Evolutionary conservation across 2,329 filamentous ascomycete species (phyloP), one percentile per base, ranked within the genome.

Genomic region (Diaporthe sp.): DNA sequence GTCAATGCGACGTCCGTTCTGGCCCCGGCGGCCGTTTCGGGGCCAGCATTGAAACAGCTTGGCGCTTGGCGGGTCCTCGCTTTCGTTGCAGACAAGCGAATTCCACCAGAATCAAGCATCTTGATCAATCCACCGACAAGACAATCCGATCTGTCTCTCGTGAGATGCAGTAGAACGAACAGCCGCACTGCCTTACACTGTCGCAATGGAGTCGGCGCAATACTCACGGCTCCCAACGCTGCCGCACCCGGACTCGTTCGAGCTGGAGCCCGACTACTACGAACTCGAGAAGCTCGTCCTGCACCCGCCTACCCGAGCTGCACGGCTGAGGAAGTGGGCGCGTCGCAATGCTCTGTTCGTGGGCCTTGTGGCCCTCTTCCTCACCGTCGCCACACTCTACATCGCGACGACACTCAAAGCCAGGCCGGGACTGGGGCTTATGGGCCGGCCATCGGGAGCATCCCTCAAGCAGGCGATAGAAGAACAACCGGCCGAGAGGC

Each of bases 211-310:
- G 57, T 76, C 75, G 47, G 39, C 63, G 31, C 68, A 42, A 25
- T 76, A 76, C 12, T 68, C 73, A 42, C 63, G 47, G 31, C 55
- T 76, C 8, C 47, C 55, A 28, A 63, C 67, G 39, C 61, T 76
- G 12, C 74, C 71, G 34, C 71, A 76, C 28, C 75, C 75, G 28
- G 75, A 76, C 57, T 74, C 73, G 17, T 76, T 76, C 65, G 75
- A 76, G 13, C 49, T 74, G 22, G 55, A 76, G 34, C 65, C 65
- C 65, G 65, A 70, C 49, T 70, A 70, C 49, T n/a, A 31, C 49
- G 65, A 70, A n/a, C 20, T 73, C 13, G 71, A 74, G 42, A 74
- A 71, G 55, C 53, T 67, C 42, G 61, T 65, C 55, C 68, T 63
- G n/a, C 49, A 57, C 25, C 63, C 63, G 31, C 51, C 71, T 6